Percentiles rank a stretch among this genome's conserved stretches.
Conservation (phyloP, 2,329 filamentous ascomycete species). For the Emericellopsis atlantica region DNA sequence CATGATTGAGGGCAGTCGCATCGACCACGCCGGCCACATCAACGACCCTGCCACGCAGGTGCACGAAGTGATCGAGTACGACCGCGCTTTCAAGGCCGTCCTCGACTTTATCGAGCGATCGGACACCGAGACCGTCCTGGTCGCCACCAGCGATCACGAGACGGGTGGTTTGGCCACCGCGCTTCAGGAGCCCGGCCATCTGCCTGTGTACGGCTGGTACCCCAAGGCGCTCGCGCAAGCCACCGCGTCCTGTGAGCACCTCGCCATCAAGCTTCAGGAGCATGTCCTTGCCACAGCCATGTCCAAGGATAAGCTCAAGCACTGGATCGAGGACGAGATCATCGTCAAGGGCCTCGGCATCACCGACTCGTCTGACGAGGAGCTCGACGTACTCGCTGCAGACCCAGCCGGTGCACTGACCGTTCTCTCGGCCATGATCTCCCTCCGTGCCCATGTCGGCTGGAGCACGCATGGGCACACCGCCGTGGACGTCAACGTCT, state of each 20-base stretch:
- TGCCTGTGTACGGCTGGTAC: slow-evolving; percentile 61
- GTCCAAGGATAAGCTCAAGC: slow-evolving; percentile 24
- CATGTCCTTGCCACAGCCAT: slow-evolving; percentile 30
- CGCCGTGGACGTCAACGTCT: slow-evolving; percentile 93
- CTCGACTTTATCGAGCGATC: slow-evolving; percentile 72
- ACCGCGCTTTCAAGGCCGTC: slow-evolving; percentile 71
- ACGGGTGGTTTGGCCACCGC: slow-evolving; percentile 81
- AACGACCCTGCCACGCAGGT: slow-evolving; percentile 80
- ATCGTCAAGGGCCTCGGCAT: slow-evolving; percentile 65
- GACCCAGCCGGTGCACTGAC: slow-evolving; percentile 39
- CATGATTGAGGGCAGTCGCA: slow-evolving; percentile 95
- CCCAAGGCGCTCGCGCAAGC: slow-evolving; percentile 64
- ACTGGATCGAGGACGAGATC: slow-evolving; percentile 57
- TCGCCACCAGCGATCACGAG: slow-evolving; percentile 91
- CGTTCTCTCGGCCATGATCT: slow-evolving; percentile 74
- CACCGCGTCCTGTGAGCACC: slow-evolving; percentile 65
- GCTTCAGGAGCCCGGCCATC: slow-evolving; percentile 44
- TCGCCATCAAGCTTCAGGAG: slow-evolving; percentile 47
- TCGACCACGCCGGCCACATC: slow-evolving; percentile 85
- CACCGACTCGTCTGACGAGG: slow-evolving; percentile 54
- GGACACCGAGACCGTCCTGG: slow-evolving; percentile 63
- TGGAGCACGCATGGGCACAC: slow-evolving; percentile 93
- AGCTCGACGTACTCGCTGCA: slow-evolving; percentile 55
- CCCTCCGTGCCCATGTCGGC: slow-evolving; percentile 74
- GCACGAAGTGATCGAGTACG: slow-evolving; percentile 89